Evolutionary conservation across 257 asterid genomes (phyloP).

Genomic region (Cinchona pubescens): DNA sequence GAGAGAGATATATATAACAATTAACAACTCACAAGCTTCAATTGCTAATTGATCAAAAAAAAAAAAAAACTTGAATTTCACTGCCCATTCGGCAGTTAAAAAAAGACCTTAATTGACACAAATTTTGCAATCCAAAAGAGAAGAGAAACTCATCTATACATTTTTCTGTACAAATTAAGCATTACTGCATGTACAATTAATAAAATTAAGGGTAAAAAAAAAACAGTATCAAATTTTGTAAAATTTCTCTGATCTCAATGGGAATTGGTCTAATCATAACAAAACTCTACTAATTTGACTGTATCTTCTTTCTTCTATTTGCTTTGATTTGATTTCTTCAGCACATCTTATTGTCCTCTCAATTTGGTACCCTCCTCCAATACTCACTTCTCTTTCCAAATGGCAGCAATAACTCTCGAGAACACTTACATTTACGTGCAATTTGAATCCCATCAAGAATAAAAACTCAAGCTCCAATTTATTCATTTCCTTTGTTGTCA

Average conservation of each 20-base stretch:
- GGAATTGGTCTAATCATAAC: conserved; percentile 20
- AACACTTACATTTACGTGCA: conserved; percentile 91
- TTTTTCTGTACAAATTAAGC: background rate
- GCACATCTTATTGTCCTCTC: conserved; percentile 93
- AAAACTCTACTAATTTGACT: conserved; percentile 34
- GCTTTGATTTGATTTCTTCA: conserved; percentile 69
- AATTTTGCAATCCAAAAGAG: background rate
- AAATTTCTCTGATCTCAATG: background rate
- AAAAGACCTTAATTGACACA: background rate
- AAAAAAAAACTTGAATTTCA: background rate
- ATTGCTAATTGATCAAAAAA: background rate
- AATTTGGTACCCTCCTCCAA: conserved; percentile 90
- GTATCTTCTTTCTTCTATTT: conserved; percentile 33
- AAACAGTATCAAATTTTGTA: background rate
- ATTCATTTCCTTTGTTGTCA: conserved; percentile 60
- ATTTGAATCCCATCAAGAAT: conserved; percentile 76
- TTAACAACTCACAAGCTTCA: background rate
- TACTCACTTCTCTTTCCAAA: conserved; percentile 90
- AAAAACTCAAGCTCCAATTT: conserved; percentile 61
- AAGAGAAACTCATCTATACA: background rate
- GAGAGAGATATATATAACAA: too few species aligned
- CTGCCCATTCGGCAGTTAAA: background rate
- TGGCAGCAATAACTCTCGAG: conserved; percentile 88
- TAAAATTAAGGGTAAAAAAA: background rate
- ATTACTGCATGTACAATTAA: too few species aligned